Base-by-base conservation (phyloP, 805 yeast species). In the Clavispora santaluciae region DNA sequence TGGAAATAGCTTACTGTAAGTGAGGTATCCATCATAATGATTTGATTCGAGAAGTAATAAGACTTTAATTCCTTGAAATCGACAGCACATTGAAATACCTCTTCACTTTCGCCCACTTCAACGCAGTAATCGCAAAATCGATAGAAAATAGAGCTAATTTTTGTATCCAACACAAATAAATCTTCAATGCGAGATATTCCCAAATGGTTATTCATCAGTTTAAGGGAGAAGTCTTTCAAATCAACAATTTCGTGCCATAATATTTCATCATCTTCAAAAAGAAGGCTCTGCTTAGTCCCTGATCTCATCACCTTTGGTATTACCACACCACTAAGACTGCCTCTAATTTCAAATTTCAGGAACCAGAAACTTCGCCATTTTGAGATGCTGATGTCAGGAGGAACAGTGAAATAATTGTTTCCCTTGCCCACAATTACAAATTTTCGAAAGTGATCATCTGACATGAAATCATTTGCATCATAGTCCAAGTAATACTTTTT, bases 351-450 rank as follows among this genome's bases (percentile, higher is more conserved):
- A 21, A 36, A 46, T 16, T 39, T 38, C 22, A 38, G 13, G 25
- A 53, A 49, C 56, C 59, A 56, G 44, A 46, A 56, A 36, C 45
- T 39, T 26, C 64, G 45, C 63, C 63, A 60, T 9, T 41, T 36
- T 18, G 15, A 25, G 5, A 33, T 42, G 1, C 42, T 9, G 8
- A 53, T 33, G 8, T 39, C 35, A 6, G 48, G 50, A 20, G 42
- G 55, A 36, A 40, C 30, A 21, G 24, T 16, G 22, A 25, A 36
- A 6, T 20, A 21, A 10, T 10, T 15, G n/a, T 8, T 22, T 15
- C 31, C 31, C 10, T 28, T 28, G 15, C 16, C 31, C 4, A 28
- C 31, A 15, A 28, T 15, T 7, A 28, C 18, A 9, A 28, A 15
- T 16, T 28, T 15, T 11, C 16, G 18, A 10, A 28, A 28, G 10